Base-by-base conservation (phyloP, 129 eudicot species). In the Helianthus tuberosus region DNA sequence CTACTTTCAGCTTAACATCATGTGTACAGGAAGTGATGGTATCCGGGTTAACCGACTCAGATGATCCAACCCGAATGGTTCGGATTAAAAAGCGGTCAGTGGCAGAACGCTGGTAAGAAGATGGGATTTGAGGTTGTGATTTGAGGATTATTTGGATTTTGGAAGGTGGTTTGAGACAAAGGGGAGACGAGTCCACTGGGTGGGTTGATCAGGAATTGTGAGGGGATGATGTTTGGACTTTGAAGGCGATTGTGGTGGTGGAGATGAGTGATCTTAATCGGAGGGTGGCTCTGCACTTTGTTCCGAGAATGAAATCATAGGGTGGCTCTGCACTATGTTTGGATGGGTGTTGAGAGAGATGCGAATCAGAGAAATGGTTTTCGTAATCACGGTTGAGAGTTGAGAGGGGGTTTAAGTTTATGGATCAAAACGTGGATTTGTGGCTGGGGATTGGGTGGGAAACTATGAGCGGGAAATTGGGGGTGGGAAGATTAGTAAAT, bases 201-300 rank as follows among this genome's bases (percentile, higher is more conserved):
- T 46, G 91, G 96, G 41, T 88, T 90, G 64, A 87, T 91, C 2
- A 87, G 91, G 84, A 87, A 90, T 85, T 85, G 53, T 85, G 87
- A 4, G 93, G 96, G 14, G 96, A 87, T 10, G 96, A 83, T 55
- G 91, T 90, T 71, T 88, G 96, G 71, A 90, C 49, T 60, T 87
- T 90, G 84, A 90, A 90, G 41, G 89, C 91, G 0, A 80, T 27
- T 2, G 93, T 53, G 60, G 80, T 6, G 12, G 87, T 57, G 74
- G 93, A 47, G 52, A 5, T 32, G 62, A 88, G 86, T 0, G 91
- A 87, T 49, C 85, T 77, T 20, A 90, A 74, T 51, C 68, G 85
- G 8, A 90, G 72, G 48, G 75, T 90, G 38, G 94, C 87, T 14
- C 94, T 82, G 83, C 96, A 87, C 80, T 90, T 87, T 52, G 74